Percentiles rank a stretch among this genome's conserved stretches.
Evolutionary conservation across 2,329 filamentous ascomycete species (phyloP).

Genomic region (Xylariaceae sp.): DNA sequence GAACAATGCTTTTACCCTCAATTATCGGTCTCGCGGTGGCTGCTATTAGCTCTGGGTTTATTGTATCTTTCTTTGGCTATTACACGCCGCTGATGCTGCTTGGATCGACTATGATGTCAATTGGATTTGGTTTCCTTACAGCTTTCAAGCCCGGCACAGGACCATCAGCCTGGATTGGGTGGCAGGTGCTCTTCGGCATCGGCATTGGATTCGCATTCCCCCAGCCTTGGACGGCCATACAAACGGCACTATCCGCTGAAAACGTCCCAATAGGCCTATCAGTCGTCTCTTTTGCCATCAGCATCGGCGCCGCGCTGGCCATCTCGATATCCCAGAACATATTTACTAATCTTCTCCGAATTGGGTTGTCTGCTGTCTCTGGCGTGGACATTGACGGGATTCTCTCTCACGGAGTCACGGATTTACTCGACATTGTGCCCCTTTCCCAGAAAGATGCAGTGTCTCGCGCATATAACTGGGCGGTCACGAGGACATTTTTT

Average conservation of each 20-base stretch:
- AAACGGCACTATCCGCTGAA: constrained; percentile 4
- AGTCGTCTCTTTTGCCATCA: constrained; percentile 9
- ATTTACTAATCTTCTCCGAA: constrained; percentile 9
- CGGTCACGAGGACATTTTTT: constrained; percentile 10
- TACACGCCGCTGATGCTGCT: constrained; percentile 11
- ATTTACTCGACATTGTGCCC: constrained; percentile 2
- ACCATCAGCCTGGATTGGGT: constrained; percentile 7
- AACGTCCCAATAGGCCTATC: constrained; percentile 8
- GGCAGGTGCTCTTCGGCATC: constrained; percentile 9
- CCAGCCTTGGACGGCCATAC: constrained; percentile 10
- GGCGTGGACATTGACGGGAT: constrained; percentile 5
- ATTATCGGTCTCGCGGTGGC: constrained; percentile 9
- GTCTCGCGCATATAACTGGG: constrained; percentile 6
- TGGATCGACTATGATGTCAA: constrained; percentile 8
- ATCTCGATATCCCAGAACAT: constrained; percentile 13
- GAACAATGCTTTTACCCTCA: constrained; percentile 8
- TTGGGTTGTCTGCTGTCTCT: constrained; percentile 1
- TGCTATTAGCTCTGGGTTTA: constrained; percentile 8
- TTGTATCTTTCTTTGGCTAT: constrained; percentile 10
- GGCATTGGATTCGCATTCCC: constrained; percentile 10
- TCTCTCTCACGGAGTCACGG: constrained; percentile 6
- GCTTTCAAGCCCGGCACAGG: constrained; percentile 4
- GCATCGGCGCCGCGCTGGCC: constrained; percentile 9
- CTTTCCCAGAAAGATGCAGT: constrained; percentile 3
- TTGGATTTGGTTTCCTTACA: constrained; percentile 11